Base-by-base conservation (phyloP, 192 early-diverging fungal species). In the Geranomyces variabilis region DNA sequence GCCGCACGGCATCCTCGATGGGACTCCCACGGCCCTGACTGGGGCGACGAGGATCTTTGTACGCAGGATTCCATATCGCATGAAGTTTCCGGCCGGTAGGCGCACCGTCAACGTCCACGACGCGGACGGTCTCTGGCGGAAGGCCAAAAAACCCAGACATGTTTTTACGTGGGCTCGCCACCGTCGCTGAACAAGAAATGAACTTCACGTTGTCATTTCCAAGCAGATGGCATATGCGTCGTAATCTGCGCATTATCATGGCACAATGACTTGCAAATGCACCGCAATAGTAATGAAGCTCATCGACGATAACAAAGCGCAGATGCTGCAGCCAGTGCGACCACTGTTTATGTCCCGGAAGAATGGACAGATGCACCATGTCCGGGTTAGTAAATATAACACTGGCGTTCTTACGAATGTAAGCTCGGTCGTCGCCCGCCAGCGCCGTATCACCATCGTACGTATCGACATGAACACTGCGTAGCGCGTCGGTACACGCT, bases 361-460 rank as follows among this genome's bases (percentile, higher is more conserved):
- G 69, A 62, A 94, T 86, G 17, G 86, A 77, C 30, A 81, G 56
- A 67, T 95, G 92, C 4, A 95, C 66, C 70, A 90, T 94, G 64
- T 95, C 93, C 8, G 90, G 90, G 75, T 95, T 95, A 17, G 92
- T 95, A 34, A 95, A 82, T 10, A 95, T 78, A 0, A 95, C 77
- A 19, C 78, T 80, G 0, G 86, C 78, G 10, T 66, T 75, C 10
- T 79, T 72, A 10, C 89, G 75, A 21, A 93, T 90, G 4, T 43
- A 24, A 0, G 49, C 58, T 0, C 91, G 81, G 22, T 73, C 62
- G 30, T 47, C 48, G 12, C 64, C 45, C 13, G 74, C 62, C 33
- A 45, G 12, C 21, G 84, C 80, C 14, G 89, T 90, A 67, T 91
- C 90, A 19, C 90, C 90, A 63, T 91, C 90, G 75, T 83, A 89